Base-by-base conservation (phyloP, 805 yeast genomes). In the Candida xyloterini region DNA sequence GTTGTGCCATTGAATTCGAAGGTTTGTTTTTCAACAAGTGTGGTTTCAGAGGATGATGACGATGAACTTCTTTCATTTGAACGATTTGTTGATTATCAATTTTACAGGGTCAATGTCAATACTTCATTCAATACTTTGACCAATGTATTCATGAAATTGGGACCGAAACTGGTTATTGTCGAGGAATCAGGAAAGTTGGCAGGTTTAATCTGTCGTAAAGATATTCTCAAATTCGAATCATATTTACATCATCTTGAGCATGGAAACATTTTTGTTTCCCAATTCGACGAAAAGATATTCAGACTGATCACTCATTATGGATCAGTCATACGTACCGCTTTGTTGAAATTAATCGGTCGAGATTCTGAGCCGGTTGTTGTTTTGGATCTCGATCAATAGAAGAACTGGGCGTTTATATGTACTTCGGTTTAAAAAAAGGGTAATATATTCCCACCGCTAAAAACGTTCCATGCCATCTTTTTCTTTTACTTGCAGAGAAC, bases 141-240 rank as follows among this genome's bases (percentile, higher is more conserved):
- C 43, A 82, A 83, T 25, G 62, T 88, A 16, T 91, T 93, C 57
- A 73, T 77, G 43, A 80, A 82, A 48, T 56, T 89, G 21, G 96
- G 98, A 0, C 95, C 96, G 7, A 68, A 84, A 30, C 73, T 80
- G 21, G 70, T 93, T 1, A 68, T 83, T 29, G 81, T 86, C 2
- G 83, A 81, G 39, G 70, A 77, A 8, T 62, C 71, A 22, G 93
- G 90, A 1, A 46, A 56, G 2, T 55, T 87, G 13, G 71, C 70
- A 11, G 99, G 99, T 0, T 55, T 87, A n/a, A 65, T 95, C 1
- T 87, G 96, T 0, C 72, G 90, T 42, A 93, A 93, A 54, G 98
- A 90, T 55, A 68, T 91, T 13, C 61, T 90, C 36, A 70, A 81
- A 45, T 87, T 75, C 52, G 84, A 81, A 48, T 46, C 57, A 9